Evolutionary conservation across 371 early-diverging fungal species (phyloP).

Genomic region (Lichtheimia ramosa): DNA sequence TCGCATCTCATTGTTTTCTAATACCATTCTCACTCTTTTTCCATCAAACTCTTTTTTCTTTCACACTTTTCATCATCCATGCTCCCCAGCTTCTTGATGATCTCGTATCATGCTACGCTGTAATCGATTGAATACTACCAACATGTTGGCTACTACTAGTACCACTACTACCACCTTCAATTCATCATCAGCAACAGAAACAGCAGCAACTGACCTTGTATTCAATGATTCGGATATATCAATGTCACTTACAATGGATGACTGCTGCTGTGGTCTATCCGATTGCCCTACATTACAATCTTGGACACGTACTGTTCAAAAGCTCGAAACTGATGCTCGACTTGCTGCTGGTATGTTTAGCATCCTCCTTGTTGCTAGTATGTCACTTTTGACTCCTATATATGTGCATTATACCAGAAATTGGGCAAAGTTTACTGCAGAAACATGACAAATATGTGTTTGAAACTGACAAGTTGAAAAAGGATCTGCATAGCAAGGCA

Average conservation of each 20-base stretch:
- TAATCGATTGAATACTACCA: no score
- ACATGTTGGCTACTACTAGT: no score
- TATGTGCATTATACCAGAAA: constrained; percentile 18
- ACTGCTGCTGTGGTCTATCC: constrained; percentile 27
- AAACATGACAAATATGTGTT: constrained; percentile 38
- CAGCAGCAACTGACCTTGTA: background rate
- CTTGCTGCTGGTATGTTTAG: constrained; percentile 36
- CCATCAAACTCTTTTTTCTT: no score
- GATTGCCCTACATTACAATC: constrained; percentile 27
- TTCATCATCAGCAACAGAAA: no score
- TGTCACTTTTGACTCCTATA: background rate
- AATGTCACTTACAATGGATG: background rate
- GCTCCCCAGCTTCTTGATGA: no score
- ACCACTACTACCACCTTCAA: no score
- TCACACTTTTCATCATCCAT: no score
- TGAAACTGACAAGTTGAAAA: constrained; percentile 27
- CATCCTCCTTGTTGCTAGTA: background rate
- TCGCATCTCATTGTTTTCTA: no score
- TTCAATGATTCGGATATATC: constrained; percentile 5
- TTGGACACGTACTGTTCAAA: constrained; percentile 26
- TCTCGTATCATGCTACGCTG: no score
- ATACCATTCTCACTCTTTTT: no score
- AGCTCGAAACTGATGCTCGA: constrained; percentile 37
- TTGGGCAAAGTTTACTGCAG: constrained; percentile 38
- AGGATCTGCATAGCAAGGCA: constrained; percentile 31